Evolutionary conservation across 2,329 filamentous ascomycete species (phyloP).

Genomic region (Polychaeton citri): DNA sequence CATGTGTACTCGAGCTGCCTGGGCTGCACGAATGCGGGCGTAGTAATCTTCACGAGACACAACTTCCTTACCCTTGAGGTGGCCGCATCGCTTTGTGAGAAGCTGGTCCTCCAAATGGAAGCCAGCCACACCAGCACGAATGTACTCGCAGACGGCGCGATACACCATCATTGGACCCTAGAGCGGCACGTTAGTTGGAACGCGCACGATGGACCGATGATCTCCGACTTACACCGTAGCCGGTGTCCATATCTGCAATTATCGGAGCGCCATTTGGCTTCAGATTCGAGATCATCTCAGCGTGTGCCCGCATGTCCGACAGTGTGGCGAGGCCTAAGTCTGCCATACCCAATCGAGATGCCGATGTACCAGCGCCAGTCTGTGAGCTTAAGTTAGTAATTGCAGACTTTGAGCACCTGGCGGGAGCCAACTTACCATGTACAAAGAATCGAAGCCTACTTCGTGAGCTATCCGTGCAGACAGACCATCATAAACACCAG

Average conservation of each 20-base stretch:
- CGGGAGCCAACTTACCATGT: slow-evolving; percentile 42
- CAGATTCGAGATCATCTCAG: slow-evolving; percentile 55
- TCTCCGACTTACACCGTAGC: slow-evolving; percentile 45
- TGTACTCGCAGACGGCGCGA: slow-evolving; percentile 33
- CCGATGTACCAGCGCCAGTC: slow-evolving; percentile 50
- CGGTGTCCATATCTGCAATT: slow-evolving; percentile 33
- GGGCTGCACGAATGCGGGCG: slow-evolving; percentile 45
- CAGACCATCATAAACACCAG: slow-evolving; percentile 56
- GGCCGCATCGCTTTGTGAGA: slow-evolving; percentile 51
- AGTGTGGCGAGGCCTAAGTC: slow-evolving; percentile 50
- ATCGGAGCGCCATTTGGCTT: no score
- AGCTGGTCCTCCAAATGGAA: slow-evolving; percentile 54
- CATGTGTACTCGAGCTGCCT: slow-evolving; percentile 36
- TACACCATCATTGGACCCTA: slow-evolving; percentile 19
- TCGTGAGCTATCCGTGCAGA: slow-evolving; percentile 49
- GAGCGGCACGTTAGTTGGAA: no score
- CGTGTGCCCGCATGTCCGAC: slow-evolving; percentile 50
- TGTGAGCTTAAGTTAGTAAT: no score
- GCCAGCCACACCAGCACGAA: slow-evolving; percentile 42
- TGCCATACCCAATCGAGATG: slow-evolving; percentile 47
- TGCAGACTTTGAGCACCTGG: background rate
- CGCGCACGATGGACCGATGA: no score
- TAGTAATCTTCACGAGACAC: slow-evolving; percentile 39
- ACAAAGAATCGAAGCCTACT: slow-evolving; percentile 50
- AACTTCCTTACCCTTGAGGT: slow-evolving; percentile 48